Base-by-base conservation (phyloP, 2,329 filamentous ascomycete species). In the Monosporascus sp. region DNA sequence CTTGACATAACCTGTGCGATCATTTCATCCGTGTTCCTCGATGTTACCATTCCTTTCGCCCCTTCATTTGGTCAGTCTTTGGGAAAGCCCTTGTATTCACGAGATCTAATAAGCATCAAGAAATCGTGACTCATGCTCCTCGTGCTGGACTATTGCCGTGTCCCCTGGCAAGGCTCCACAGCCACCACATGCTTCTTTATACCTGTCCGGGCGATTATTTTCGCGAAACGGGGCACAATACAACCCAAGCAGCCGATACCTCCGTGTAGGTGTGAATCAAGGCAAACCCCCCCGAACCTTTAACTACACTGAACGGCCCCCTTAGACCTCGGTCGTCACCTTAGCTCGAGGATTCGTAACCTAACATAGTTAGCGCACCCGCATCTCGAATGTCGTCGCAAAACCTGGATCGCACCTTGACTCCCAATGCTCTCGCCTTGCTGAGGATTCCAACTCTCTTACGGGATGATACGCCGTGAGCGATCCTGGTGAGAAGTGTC, bases 341-440 rank as follows among this genome's bases (percentile, higher is more conserved):
- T 93, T 95, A 74, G 92, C 94, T 90, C 97, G 96, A 80, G 90
- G 79, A 85, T 99, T 99, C 75, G 94, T 99, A 77, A 99, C 93
- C 90, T 43, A 14, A 20, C 11, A 24, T 19, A 19, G 17, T 43
- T 43, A 43, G 40, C 40, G 19, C 22, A 14, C 11, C 11, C 11
- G 17, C 19, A 8, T 20, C 22, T 24, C 19, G 9, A 14, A 20
- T 20, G 9, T 24, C 2, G 40, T 20, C 3, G 40, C 9, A 24
- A 20, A 20, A 20, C 1, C 5, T 43, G 17, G 11, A 20, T 24
- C n/a, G 40, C 14, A 43, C 40, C 43, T 99, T 99, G 76, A 99
- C 94, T 74, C 92, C 91, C 73, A 99, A 82, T 80, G 96, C 88
- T 90, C 97, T 97, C 65, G 94, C 94, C 77, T 93, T 90, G 73